Evolutionary conservation across 495 filamentous ascomycete species (phyloP).

Genomic region (Talaromyces adpressus): DNA sequence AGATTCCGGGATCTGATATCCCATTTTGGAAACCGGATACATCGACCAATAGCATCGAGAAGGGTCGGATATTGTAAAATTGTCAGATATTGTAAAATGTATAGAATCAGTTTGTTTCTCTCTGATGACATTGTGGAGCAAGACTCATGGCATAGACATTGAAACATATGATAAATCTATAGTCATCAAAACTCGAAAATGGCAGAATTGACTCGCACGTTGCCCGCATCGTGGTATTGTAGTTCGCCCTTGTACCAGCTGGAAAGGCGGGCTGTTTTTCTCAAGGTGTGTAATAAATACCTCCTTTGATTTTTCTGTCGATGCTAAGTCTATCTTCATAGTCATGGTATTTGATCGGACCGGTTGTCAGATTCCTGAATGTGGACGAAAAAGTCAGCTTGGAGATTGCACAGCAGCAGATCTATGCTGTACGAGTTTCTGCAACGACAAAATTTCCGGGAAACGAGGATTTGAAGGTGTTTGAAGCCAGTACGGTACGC

Average conservation of each 20-base stretch:
- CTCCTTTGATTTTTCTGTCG: neutral
- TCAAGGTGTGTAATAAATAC: constrained; percentile 27
- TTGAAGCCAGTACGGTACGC: constrained; percentile 30
- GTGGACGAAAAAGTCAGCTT: constrained; percentile 41
- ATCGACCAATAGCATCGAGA: constrained; percentile 7
- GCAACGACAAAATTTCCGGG: constrained; percentile 24
- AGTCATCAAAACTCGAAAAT: constrained; percentile 15
- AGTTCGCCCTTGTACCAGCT: constrained; percentile 39
- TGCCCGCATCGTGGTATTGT: constrained; percentile 40
- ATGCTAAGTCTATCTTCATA: constrained; percentile 12
- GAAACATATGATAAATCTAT: neutral
- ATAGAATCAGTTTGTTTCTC: neutral
- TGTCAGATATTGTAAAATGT: constrained; percentile 6
- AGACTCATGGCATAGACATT: neutral
- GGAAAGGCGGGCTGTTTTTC: constrained; percentile 48
- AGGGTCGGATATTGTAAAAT: constrained; percentile 5
- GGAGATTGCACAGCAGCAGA: constrained; percentile 46
- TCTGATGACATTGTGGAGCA: neutral
- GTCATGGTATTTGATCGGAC: constrained; percentile 60
- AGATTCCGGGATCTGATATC: constrained; percentile 30
- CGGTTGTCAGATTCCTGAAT: constrained; percentile 45
- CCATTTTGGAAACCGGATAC: constrained; percentile 32
- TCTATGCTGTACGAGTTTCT: constrained; percentile 36
- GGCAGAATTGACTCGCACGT: constrained; percentile 31
- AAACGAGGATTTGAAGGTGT: constrained; percentile 31